Conservation (phyloP, 2,329 filamentous ascomycete species). For the Aspergillus brunneoviolaceus region DNA sequence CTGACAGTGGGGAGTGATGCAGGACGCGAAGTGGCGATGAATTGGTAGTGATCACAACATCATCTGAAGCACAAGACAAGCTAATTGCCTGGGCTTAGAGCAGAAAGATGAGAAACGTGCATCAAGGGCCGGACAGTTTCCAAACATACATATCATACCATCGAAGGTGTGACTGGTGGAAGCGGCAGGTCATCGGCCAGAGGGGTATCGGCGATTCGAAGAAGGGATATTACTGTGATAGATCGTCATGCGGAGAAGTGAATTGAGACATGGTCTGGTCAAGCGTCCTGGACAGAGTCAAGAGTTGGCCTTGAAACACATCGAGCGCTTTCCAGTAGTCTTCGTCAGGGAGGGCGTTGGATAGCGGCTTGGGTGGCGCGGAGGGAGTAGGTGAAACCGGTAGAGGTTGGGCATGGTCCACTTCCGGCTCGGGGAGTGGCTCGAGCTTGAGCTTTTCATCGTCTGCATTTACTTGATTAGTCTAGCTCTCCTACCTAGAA, state of each 20-base stretch:
- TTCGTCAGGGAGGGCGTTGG: constrained; percentile 1
- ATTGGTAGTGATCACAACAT: background rate
- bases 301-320: constrained; percentile 19
- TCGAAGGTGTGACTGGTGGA: background rate
- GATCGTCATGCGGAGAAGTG: constrained; percentile 16
- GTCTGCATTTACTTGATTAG: constrained; percentile 18
- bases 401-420: constrained; percentile 27
- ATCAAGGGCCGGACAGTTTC: background rate
- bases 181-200: background rate
- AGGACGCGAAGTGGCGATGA: background rate
- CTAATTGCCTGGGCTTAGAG: background rate
- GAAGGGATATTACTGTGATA: background rate
- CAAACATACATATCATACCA: background rate
- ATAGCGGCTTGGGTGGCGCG: constrained; percentile 9
- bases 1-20: background rate
- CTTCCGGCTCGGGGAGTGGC: constrained; percentile 25
- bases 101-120: background rate
- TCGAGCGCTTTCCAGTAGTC: constrained; percentile 18
- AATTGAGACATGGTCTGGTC: constrained; percentile 18
- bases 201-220: background rate
- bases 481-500: background rate
- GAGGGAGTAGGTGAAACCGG: constrained; percentile 17
- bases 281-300: constrained; percentile 19
- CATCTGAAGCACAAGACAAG: background rate
- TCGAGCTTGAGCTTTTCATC: constrained; percentile 28